phyloP scores from a whole-genome alignment of 2,329 filamentous ascomycete genomes.

The Penicillium polonicum region DNA sequence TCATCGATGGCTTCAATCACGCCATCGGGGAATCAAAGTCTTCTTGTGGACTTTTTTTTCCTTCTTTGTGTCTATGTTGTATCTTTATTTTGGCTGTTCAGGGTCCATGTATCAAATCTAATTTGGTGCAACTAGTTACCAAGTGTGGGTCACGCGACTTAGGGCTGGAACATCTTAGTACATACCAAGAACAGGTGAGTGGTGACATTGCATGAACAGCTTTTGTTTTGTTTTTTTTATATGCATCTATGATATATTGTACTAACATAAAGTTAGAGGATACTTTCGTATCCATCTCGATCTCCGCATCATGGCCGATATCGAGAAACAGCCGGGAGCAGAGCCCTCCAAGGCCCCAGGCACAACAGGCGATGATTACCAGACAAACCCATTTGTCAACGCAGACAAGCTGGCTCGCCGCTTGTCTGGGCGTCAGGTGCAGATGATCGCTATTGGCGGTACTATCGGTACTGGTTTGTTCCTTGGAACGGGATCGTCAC shows the following conservation, averaged over 20 bases:
- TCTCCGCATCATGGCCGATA: conserved; percentile 18
- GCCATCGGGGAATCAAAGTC: conserved; percentile 22
- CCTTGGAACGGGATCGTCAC: conserved; percentile 60
- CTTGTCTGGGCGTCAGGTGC: conserved; percentile 61
- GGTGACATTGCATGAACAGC: not conserved
- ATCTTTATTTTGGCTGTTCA: not conserved
- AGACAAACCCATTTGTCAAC: conserved; percentile 24
- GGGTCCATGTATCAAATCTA: not conserved
- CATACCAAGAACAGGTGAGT: conserved; percentile 5
- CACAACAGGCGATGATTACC: conserved; percentile 9
- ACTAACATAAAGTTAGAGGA: not conserved
- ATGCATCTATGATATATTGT: not conserved
- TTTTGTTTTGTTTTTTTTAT: not conserved
- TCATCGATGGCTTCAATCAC: conserved; percentile 27
- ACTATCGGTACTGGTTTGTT: conserved; percentile 58
- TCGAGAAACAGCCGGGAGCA: conserved; percentile 26
- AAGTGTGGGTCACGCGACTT: conserved; percentile 22
- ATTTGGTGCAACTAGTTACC: conserved; percentile 2
- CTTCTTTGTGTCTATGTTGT: not conserved
- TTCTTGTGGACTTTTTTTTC: not conserved
- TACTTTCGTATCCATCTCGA: not conserved
- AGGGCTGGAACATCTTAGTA: conserved; percentile 8
- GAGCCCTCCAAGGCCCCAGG: conserved; percentile 15
- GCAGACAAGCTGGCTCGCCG: conserved; percentile 55
- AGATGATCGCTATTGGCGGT: conserved; percentile 61